phyloP scores from a whole-genome alignment of 805 yeast genomes.

The Saccharomycopsis sp. region DNA sequence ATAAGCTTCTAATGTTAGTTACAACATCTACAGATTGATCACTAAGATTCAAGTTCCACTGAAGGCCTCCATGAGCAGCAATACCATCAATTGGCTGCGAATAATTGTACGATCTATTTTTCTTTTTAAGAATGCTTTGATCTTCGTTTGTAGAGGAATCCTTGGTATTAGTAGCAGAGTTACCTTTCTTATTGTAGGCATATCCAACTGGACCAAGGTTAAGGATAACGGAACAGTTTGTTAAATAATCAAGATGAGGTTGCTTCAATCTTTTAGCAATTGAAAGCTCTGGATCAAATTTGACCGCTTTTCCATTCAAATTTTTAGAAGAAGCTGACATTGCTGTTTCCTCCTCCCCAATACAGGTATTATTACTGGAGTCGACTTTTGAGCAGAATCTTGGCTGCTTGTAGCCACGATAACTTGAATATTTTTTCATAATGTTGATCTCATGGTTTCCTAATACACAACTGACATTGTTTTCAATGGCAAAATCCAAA shows the following conservation, averaged over 20 bases:
- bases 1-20: constrained; percentile 61
- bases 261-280: constrained; percentile 36
- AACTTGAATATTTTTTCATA: constrained; percentile 55
- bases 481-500: constrained; percentile 53
- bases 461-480: constrained; percentile 63
- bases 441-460: constrained; percentile 87
- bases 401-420: constrained; percentile 42
- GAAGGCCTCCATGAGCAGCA: constrained; percentile 80
- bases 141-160: constrained; percentile 1
- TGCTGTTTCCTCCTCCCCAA: constrained; percentile 9
- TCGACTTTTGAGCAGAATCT: constrained; percentile 30
- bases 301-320: constrained; percentile 18
- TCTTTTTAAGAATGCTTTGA: not conserved
- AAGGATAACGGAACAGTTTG: constrained; percentile 58
- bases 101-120: constrained; percentile 23
- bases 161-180: constrained; percentile 5
- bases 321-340: constrained; percentile 4
- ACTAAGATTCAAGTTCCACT: constrained; percentile 47
- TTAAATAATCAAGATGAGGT: constrained; percentile 53
- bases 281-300: constrained; percentile 13
- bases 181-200: not conserved
- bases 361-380: constrained; percentile 27
- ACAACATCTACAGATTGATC: constrained; percentile 55
- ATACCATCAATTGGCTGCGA: constrained; percentile 31
- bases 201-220: constrained; percentile 47